phyloP scores from a whole-genome alignment of 306 rosid genomes.

The Castanea crenata region DNA sequence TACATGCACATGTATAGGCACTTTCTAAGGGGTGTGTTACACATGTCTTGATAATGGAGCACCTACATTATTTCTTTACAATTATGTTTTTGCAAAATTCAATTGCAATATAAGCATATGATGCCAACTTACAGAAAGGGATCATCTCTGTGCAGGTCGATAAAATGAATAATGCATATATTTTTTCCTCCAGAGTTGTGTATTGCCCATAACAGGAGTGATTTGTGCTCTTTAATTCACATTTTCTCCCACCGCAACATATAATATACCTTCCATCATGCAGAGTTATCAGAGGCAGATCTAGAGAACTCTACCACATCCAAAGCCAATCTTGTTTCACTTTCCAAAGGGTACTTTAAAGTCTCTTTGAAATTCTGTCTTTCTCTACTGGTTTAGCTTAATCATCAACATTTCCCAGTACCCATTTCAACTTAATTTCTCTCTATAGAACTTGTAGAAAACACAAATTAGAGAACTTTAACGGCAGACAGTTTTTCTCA shows the following conservation, averaged over 20 bases:
- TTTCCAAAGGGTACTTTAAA: slow-evolving; percentile 31
- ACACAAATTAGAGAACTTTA: too few relatives aligned
- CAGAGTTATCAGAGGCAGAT: neutral
- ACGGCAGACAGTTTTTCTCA: too few relatives aligned
- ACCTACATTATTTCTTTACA: too few relatives aligned
- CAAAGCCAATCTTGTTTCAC: too few relatives aligned
- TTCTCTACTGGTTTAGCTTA: neutral
- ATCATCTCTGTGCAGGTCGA: slow-evolving; percentile 15
- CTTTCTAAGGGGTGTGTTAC: too few relatives aligned
- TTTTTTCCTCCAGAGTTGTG: slow-evolving; percentile 44
- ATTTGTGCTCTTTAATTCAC: slow-evolving; percentile 25
- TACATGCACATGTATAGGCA: too few relatives aligned
- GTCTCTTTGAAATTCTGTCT: slow-evolving; percentile 31
- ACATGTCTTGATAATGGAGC: too few relatives aligned
- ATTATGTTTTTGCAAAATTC: too few relatives aligned
- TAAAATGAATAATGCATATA: slow-evolving; percentile 71
- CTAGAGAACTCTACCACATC: too few relatives aligned
- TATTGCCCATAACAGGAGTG: slow-evolving; percentile 52
- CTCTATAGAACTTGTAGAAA: too few relatives aligned
- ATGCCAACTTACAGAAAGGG: slow-evolving; percentile 38
- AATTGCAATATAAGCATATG: too few relatives aligned
- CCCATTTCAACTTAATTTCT: too few relatives aligned
- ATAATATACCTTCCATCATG: slow-evolving; percentile 41
- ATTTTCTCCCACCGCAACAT: slow-evolving; percentile 69
- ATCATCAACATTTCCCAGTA: neutral